Evolutionary conservation across 1,139 yeast species (phyloP).

Genomic region (Arxiozyma bovina): DNA sequence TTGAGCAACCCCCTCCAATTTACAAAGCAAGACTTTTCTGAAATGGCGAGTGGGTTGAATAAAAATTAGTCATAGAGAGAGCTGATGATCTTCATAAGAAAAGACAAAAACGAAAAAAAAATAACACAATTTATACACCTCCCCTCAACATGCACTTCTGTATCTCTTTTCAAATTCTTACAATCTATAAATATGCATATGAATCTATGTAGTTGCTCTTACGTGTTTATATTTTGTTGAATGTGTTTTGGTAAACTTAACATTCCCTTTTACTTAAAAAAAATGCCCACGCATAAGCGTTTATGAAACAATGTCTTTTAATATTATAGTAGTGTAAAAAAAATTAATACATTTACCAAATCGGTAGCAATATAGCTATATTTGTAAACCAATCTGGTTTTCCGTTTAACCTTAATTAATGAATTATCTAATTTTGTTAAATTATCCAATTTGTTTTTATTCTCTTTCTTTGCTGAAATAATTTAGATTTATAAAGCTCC

Average conservation of each 20-base stretch:
- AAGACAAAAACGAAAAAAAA: no score
- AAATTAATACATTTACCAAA: conserved; percentile 2
- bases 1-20: background rate
- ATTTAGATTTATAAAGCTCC: conserved; percentile 9
- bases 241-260: background rate
- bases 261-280: no score
- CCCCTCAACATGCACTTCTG: background rate
- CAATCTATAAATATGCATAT: no score
- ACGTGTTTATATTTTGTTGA: no score
- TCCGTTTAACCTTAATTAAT: conserved; percentile 14
- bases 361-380: conserved; percentile 22
- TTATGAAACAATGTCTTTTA: background rate
- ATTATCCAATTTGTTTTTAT: conserved; percentile 38
- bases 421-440: conserved; percentile 17
- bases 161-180: no score
- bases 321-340: background rate
- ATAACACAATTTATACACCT: background rate
- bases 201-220: no score
- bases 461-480: conserved; percentile 68
- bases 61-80: no score
- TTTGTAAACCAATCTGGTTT: conserved; percentile 16
- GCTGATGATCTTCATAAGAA: no score
- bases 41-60: background rate
- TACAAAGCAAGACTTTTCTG: background rate
- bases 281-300: background rate